Conservation (phyloP, 352 stramenopile species). For the Phytopythium vexans region DNA sequence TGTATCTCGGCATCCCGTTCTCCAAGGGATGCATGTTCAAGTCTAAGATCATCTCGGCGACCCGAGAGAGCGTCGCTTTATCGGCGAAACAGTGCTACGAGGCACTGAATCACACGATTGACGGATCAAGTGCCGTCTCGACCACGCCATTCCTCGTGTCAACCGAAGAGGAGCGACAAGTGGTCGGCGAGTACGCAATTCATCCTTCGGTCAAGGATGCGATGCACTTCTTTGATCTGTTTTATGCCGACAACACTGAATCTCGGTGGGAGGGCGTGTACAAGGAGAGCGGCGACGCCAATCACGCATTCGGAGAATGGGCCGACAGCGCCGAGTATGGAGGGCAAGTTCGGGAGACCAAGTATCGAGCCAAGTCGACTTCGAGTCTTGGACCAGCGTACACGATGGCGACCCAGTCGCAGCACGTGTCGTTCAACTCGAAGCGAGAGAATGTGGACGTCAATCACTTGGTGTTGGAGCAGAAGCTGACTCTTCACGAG, state of each 20-base stretch:
- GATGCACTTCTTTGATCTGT: conserved; percentile 72
- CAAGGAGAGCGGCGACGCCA: conserved; percentile 61
- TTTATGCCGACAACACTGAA: conserved; percentile 53
- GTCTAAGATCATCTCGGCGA: conserved; percentile 86
- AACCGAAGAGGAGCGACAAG: conserved; percentile 61
- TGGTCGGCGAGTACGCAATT: conserved; percentile 67
- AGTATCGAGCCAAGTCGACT: conserved; percentile 72
- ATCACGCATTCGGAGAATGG: conserved; percentile 61
- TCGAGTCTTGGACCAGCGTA: conserved; percentile 62
- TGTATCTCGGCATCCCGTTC: conserved; percentile 79
- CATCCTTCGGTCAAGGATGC: conserved; percentile 43
- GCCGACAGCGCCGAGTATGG: conserved; percentile 52
- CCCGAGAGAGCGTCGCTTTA: conserved; percentile 48
- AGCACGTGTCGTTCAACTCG: conserved; percentile 48
- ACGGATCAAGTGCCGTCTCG: conserved; percentile 8
- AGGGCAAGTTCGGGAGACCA: conserved; percentile 62
- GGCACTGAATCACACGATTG: conserved; percentile 51
- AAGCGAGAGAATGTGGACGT: conserved; percentile 30
- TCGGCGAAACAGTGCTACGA: conserved; percentile 61
- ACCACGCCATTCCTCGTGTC: conserved; percentile 64
- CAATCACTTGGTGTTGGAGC: conserved; percentile 53
- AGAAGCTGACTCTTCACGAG: conserved; percentile 64
- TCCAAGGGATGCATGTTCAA: conserved; percentile 90
- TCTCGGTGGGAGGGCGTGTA: conserved; percentile 50
- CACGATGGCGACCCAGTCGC: conserved; percentile 48